These are phyloP conservation scores for Decorospora gaudefroyi DNA, from an alignment of 2,329 filamentous ascomycete species.

Conservation along the genomic window DNA sequence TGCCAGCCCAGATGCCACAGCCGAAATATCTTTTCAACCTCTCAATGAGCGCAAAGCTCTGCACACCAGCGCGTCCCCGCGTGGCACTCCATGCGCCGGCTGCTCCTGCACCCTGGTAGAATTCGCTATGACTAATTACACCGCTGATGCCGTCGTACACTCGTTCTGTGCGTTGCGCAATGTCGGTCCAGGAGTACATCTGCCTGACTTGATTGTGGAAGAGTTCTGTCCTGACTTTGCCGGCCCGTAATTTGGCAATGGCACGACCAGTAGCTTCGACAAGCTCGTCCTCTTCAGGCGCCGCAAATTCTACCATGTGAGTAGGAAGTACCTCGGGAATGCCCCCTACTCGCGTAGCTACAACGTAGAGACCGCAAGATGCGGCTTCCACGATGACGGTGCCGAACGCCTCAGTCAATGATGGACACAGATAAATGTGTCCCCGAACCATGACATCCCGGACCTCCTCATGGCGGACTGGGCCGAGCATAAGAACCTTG, in stretches of 20 bases:
- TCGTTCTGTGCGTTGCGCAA: conserved; percentile 88
- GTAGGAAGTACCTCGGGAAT: conserved; percentile 94
- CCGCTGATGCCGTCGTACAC: conserved; percentile 94
- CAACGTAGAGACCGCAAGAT: conserved; percentile 92
- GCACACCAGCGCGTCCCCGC: conserved; percentile 69
- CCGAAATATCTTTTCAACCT: conserved; percentile 95
- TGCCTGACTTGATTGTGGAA: conserved; percentile 97
- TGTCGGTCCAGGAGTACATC: conserved; percentile 99
- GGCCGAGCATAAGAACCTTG: conserved; percentile 87
- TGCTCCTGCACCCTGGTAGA: conserved; percentile 79
- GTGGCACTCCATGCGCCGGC: conserved; percentile 69
- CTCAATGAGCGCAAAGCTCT: conserved; percentile 91
- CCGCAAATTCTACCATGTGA: conserved; percentile 97
- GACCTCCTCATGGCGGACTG: conserved; percentile 93
- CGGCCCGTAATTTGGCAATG: conserved; percentile 81
- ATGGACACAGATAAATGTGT: conserved; percentile 95
- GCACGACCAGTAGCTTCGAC: conserved; percentile 87
- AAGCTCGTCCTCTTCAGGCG: conserved; percentile 93
- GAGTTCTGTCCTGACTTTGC: conserved; percentile 84
- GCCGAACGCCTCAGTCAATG: conserved; percentile 93
- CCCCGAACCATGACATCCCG: conserved; percentile 96
- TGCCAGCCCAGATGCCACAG: conserved; percentile 97
- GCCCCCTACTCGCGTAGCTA: conserved; percentile 93
- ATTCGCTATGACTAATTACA: conserved; percentile 81
- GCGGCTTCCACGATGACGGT: conserved; percentile 98